Evolutionary conservation across 192 early-diverging fungal species (phyloP), one percentile per base, ranked within the genome.

Genomic region (Backusella sp.): DNA sequence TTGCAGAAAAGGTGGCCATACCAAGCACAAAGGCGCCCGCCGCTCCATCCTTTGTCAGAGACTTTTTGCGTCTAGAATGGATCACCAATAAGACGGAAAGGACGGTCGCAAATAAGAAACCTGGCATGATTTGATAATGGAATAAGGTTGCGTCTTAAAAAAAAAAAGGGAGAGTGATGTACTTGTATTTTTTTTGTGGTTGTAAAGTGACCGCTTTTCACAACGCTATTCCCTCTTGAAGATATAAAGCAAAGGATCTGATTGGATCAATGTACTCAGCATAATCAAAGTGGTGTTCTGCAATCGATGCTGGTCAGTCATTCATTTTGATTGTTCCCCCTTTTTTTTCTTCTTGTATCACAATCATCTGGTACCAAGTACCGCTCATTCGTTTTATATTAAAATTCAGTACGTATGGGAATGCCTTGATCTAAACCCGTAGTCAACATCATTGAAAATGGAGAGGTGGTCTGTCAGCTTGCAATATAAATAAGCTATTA

Each of bases 21-120:
- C 94, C 95, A 19, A 95, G 86, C 30, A 90, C 73, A 49, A 90
- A 89, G 6, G 96, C 94, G 44, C 90, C 93, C 8, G 86, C 12
- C 4, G 92, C 89, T 26, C 96, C 96, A 7, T 88, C 91, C 7
- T 53, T 46, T 4, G 91, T 86, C 52, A 97, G 87, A 2, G 95
- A 95, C 44, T 88, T 86, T 77, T 93, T 92, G 23, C 82, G 79
- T 34, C 90, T 82, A n/a, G 89, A 87, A 79, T 92, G 84, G 15
- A 75, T 75, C 12, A 85, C 87, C 26, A 94, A 74, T 23, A 84
- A 56, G 4, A 78, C 74, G 74, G 87, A 89, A 17, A 89, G 77
- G 3, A 73, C 82, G 3, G 84, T 39, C 11, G 92, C 89, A 66
- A 86, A 84, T 37, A 88, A n/a, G 28, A 87, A 35, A 59, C 69